A percentile compares a stretch with the other conserved stretches of the same genome.
These are phyloP conservation scores for Coix lacrymajobi DNA, from an alignment of 176 grass and related monocot genomes.

Conservation along the genomic window DNA sequence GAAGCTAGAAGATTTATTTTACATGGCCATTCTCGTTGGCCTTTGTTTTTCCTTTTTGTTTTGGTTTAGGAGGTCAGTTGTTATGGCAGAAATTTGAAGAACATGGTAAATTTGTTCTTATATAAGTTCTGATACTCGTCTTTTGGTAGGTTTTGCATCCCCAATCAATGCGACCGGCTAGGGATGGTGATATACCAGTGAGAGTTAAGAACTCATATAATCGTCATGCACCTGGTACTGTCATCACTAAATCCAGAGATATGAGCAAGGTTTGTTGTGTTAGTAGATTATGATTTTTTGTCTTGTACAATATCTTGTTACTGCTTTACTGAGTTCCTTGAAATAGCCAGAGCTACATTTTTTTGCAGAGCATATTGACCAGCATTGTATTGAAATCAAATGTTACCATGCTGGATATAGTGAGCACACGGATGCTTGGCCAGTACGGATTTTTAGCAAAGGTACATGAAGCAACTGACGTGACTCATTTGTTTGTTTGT, in stretches of 20 bases:
- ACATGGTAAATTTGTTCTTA: not conserved
- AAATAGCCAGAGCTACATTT: not conserved
- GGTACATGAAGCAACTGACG: slow-evolving; percentile 26
- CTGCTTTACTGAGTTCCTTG: not conserved
- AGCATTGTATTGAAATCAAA: slow-evolving; percentile 98
- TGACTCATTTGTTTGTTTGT: not conserved
- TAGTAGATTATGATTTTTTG: slow-evolving; percentile 10
- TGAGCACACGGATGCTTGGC: slow-evolving; percentile 92
- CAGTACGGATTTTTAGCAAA: slow-evolving; percentile 95
- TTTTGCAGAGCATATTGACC: slow-evolving; percentile 72
- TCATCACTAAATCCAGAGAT: slow-evolving; percentile 93
- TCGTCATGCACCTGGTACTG: slow-evolving; percentile 79
- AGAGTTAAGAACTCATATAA: slow-evolving; percentile 98
- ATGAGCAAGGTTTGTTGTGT: slow-evolving; percentile 71
- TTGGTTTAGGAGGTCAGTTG: not conserved
- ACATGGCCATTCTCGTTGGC: not conserved
- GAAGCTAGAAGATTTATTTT: not conserved
- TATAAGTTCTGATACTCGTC: not conserved
- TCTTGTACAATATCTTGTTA: slow-evolving; percentile 1
- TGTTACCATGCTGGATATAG: slow-evolving; percentile 97
- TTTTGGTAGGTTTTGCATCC: slow-evolving; percentile 83
- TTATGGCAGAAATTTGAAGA: not conserved
- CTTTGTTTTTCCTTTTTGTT: not conserved
- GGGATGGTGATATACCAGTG: slow-evolving; percentile 84
- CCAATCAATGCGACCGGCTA: slow-evolving; percentile 92